phyloP scores from a whole-genome alignment of 2,329 filamentous ascomycete genomes.

The Hypoxylon sp. region DNA sequence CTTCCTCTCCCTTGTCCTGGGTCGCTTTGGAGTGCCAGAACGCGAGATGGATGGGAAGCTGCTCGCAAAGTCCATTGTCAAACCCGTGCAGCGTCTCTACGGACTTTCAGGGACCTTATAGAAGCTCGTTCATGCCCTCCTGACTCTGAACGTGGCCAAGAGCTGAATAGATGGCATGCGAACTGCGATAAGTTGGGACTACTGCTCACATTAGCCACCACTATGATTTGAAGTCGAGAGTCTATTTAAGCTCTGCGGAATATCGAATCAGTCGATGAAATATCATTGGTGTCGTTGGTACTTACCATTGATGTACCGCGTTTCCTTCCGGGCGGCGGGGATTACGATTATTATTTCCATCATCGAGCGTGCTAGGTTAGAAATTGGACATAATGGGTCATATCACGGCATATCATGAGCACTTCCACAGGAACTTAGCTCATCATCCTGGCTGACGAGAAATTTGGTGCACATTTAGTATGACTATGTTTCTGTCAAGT shows the following conservation, averaged over 20 bases:
- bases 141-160: constrained; percentile 28
- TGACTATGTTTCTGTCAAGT: too few relatives aligned
- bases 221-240: constrained; percentile 31
- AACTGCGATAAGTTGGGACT: constrained; percentile 47
- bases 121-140: constrained; percentile 37
- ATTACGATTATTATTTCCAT: not conserved
- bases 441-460: too few relatives aligned
- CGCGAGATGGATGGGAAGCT: constrained; percentile 42
- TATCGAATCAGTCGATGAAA: not conserved
- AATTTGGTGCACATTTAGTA: too few relatives aligned
- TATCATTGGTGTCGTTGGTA: not conserved
- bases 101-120: constrained; percentile 47
- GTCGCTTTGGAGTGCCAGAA: constrained; percentile 46
- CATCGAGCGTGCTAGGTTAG: too few relatives aligned
- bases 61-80: constrained; percentile 31
- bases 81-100: constrained; percentile 19
- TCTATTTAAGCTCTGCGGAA: not conserved
- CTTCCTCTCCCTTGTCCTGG: constrained; percentile 46
- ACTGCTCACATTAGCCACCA: constrained; percentile 40
- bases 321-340: not conserved
- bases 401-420: too few relatives aligned
- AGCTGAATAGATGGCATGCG: constrained; percentile 47
- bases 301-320: not conserved
- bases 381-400: too few relatives aligned
- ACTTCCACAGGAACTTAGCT: too few relatives aligned